Base-by-base conservation (phyloP, 2,329 filamentous ascomycete species). In the Leptographium procerum region DNA sequence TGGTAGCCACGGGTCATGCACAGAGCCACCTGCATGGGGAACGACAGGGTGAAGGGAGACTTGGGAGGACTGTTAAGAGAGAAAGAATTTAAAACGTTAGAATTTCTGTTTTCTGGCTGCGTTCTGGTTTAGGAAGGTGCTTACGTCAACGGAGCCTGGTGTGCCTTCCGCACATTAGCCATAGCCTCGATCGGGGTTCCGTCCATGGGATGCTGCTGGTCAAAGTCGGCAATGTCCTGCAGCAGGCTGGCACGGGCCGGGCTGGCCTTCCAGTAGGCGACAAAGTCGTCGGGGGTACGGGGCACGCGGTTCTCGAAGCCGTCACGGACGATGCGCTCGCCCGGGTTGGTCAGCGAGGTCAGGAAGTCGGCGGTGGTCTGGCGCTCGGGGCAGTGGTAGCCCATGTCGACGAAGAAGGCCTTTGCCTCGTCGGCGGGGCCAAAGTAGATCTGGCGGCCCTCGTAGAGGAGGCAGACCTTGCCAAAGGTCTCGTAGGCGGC, bases 11-110 rank as follows among this genome's bases (percentile, higher is more conserved):
- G 86, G 75, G 83, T 84, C 55, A 95, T 75, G 69, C 91, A 96
- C 11, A 96, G 82, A 61, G 79, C 70, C 62, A 95, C 72, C 70
- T 96, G 91, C 70, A 91, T 84, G 7, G 61, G 57, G 62, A 86
- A 88, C 0, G 89, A 91, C 29, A 96, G 75, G 0, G 89, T 95
- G 70, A 82, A 87, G 95, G 0, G 91, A 89, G 2, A 89, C 94
- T 69, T 83, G 82, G 80, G 69, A 36, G 94, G 72, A 68, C 94
- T 86, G 76, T 81, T 95, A 72, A 92, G 95, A 63, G 95, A 84
- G 63, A 84, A 86, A 56, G 86, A 72, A 61, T 95, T 83, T 67
- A 95, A 86, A 13, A 22, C 5, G 22, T 1, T 26, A n/a, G n/a
- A n/a, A n/a, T n/a, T n/a, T n/a, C n/a, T n/a, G n/a, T n/a, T n/a